These are phyloP conservation scores for Oenanthe javanica DNA, from an alignment of 140 eudicot genomes.

Conservation along the genomic window DNA sequence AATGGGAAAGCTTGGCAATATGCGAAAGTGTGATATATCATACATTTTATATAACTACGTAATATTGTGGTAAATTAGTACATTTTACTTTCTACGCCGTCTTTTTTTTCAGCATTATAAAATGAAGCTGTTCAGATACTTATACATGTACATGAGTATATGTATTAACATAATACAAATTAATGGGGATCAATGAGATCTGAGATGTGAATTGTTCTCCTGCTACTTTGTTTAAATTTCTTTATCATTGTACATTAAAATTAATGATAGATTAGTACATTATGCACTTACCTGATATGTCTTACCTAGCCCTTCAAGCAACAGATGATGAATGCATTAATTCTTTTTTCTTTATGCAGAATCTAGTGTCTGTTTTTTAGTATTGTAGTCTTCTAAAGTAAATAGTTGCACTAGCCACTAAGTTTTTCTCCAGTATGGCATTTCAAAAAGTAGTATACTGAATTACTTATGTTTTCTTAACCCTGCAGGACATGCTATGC, in stretches of 20 bases:
- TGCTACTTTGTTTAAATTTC: neutral
- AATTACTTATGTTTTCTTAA: conserved; percentile 15
- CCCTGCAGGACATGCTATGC: conserved; percentile 93
- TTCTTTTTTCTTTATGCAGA: neutral
- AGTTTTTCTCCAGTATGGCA: conserved; percentile 1
- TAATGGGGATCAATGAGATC: no score
- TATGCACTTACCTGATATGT: no score
- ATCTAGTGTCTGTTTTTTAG: neutral
- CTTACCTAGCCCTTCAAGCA: neutral
- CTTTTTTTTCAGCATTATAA: no score
- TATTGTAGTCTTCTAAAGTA: neutral
- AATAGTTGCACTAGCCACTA: neutral
- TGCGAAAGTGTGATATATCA: no score
- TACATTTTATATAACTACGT: no score
- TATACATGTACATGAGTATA: no score
- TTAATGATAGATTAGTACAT: neutral
- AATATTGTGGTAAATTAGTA: no score
- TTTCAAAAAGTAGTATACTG: conserved; percentile 9
- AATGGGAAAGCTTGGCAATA: no score
- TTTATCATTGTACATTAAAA: neutral
- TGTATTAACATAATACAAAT: no score
- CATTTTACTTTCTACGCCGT: no score
- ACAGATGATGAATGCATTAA: neutral
- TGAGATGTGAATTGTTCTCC: neutral
- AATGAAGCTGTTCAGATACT: no score